Percentiles rank a stretch among this genome's conserved stretches.
These are phyloP conservation scores for Fusarium poae DNA, from an alignment of 2,329 filamentous ascomycete genomes.

Conservation along the genomic window DNA sequence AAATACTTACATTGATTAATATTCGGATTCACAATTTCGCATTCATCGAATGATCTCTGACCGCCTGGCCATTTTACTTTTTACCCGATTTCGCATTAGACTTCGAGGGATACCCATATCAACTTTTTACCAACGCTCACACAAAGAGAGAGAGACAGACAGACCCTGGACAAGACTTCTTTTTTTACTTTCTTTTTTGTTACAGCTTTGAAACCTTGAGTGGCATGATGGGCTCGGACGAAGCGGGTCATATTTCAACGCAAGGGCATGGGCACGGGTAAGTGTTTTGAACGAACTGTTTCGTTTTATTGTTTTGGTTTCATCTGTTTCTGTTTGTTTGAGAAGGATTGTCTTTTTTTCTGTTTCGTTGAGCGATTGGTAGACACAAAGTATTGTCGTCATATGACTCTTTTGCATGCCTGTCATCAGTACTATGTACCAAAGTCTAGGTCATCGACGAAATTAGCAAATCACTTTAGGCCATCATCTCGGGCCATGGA, in stretches of 20 bases:
- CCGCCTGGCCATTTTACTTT: constrained; percentile 12
- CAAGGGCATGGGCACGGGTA: constrained; percentile 33
- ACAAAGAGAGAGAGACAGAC: no score
- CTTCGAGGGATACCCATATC: no score
- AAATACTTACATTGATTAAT: neutral
- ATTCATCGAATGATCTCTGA: neutral
- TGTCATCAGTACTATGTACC: neutral
- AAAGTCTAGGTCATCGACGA: neutral
- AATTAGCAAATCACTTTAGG: no score
- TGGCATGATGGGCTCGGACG: constrained; percentile 46
- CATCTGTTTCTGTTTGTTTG: constrained; percentile 1
- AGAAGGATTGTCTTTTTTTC: constrained; percentile 11
- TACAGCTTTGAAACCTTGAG: constrained; percentile 41
- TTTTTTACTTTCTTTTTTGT: constrained; percentile 10
- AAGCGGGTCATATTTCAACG: constrained; percentile 38
- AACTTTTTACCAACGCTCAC: constrained; percentile 1
- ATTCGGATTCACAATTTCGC: neutral
- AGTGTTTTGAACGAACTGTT: constrained; percentile 20
- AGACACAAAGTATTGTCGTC: constrained; percentile 9
- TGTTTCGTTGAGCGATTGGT: neutral
- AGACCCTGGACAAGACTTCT: neutral
- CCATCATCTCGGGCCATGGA: no score
- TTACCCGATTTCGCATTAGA: no score
- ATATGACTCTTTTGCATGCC: constrained; percentile 25
- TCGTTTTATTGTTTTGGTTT: constrained; percentile 28